Base-by-base conservation (phyloP, 306 rosid species). In the Sicyos baderoa region DNA sequence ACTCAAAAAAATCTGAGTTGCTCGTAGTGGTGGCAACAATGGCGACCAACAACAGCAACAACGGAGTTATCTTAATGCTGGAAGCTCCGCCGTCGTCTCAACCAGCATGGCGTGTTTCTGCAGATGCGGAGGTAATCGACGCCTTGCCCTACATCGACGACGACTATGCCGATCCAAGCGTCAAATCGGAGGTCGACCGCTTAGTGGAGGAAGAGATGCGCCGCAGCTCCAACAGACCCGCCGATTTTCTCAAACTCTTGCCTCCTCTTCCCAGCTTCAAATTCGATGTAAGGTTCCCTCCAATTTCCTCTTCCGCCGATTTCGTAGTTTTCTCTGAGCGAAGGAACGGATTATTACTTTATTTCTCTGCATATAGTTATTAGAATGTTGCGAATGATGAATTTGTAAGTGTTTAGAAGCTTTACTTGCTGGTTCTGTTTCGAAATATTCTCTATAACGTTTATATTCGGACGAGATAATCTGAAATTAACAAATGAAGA, bases 81-180 rank as follows among this genome's bases (percentile, higher is more conserved):
- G 98, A 93, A 71, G 96, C 88, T 62, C 84, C 91, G 14, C 82
- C 96, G 17, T 3, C 32, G 3, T 27, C 37, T 32, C 80, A 61
- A n/a, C 85, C 86, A 9, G 49, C 79, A 10, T 79, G 85, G 80
- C 72, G 78, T 16, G 82, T 72, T 25, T 53, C 79, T 25, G 82
- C 82, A 12, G 80, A 83, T 76, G 87, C 93, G 3, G 91, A 93
- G 73, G 77, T 85, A 48, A 84, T 89, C 55, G 97, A 93, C 56
- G 98, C 98, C 23, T 75, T 93, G 80, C 96, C 98, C 40, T 93
- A 93, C 87, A 88, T 93, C 66, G 98, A 93, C 75, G 93, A 82
- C 22, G 97, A 89, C 86, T 93, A 93, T 77, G 81, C 84, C 16
- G 66, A 86, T 72, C 84, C 88, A 1, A 67, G 82, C 51, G 91